Evolutionary conservation across 2,329 filamentous ascomycete species (phyloP), one percentile per base, ranked within the genome.

Genomic region (Trichoderma arundinaceum): DNA sequence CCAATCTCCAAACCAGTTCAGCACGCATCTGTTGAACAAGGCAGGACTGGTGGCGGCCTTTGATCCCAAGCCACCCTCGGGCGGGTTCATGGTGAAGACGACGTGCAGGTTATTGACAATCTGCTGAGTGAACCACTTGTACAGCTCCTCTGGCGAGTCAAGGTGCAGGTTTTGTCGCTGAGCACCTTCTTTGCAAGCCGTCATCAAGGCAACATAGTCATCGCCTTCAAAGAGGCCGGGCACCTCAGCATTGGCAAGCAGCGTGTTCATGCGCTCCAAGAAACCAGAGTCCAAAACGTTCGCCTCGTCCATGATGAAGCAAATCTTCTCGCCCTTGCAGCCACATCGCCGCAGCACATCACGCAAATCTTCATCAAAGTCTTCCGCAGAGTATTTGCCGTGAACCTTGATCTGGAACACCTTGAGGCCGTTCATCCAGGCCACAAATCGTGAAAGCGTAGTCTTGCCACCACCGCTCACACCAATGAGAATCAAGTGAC

Each of bases 351-450:
- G 90, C 46, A 99, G 87, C 8, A 99, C 95, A 75, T 94, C 94
- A 70, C 96, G 88, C 41, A 99, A 83, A 77, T 99, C 95, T 66
- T 99, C 96, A 75, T 99, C 95, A 75, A 99, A 99, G 80, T 99
- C 95, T 76, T 98, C 95, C 1, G 92, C 92, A 15, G 95, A 97
- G 80, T 99, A 99, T 76, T 94, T 97, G 70, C 95, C 95, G 74
- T 99, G 95, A 0, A 99, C 95, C 83, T 99, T 99, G 85, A 99
- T 99, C 80, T 99, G 95, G 85, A 97, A 99, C 46, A 99, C 94
- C 76, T 94, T 97, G 67, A 99, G 84, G 66, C 96, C 96, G 74
- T 99, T 99, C 95, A 99, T 99, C 95, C 95, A 99, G 53, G 95
- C 95, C 67, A 99, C 95, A 70, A 99, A 99, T 65, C 96, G 90